Conservation (phyloP, 2,329 filamentous ascomycete species). For the Aspergillus arachidicola region DNA sequence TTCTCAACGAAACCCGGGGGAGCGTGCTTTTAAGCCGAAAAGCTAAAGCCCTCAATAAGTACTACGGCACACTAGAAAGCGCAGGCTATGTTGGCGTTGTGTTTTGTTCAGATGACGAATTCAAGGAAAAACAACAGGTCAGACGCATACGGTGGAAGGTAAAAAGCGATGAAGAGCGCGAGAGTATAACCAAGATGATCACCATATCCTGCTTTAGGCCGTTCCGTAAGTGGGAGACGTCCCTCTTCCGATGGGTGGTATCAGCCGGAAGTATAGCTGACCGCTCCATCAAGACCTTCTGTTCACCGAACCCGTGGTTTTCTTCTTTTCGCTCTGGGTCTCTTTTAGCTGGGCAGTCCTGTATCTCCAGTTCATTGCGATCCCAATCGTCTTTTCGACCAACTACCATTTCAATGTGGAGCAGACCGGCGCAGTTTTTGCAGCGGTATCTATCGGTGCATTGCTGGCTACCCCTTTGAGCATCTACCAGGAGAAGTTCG, state of each 20-base stretch:
- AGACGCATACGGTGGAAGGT: conserved; percentile 74
- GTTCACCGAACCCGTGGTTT: conserved; percentile 61
- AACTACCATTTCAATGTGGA: conserved; percentile 68
- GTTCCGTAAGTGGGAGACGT: conserved; percentile 54
- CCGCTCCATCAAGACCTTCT: conserved; percentile 47
- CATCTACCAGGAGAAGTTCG: conserved; percentile 69
- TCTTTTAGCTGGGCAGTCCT: conserved; percentile 83
- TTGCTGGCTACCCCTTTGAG: conserved; percentile 66
- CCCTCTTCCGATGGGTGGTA: not conserved
- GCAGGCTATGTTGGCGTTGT: conserved; percentile 60
- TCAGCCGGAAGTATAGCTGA: not conserved
- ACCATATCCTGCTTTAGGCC: conserved; percentile 71
- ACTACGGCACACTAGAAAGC: conserved; percentile 71
- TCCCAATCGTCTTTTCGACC: conserved; percentile 73
- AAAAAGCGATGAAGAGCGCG: conserved; percentile 71
- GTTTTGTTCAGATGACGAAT: conserved; percentile 38
- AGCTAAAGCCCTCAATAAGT: conserved; percentile 70
- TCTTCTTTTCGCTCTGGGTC: conserved; percentile 79
- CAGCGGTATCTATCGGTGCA: conserved; percentile 66
- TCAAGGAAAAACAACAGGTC: conserved; percentile 26
- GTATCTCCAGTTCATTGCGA: conserved; percentile 76
- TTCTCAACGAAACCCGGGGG: conserved; percentile 78
- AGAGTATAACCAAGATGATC: conserved; percentile 67
- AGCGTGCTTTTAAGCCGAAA: conserved; percentile 75
- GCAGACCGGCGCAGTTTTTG: conserved; percentile 69